Conservation (phyloP, 345 rosid genomes). For the Salix purpurea region DNA sequence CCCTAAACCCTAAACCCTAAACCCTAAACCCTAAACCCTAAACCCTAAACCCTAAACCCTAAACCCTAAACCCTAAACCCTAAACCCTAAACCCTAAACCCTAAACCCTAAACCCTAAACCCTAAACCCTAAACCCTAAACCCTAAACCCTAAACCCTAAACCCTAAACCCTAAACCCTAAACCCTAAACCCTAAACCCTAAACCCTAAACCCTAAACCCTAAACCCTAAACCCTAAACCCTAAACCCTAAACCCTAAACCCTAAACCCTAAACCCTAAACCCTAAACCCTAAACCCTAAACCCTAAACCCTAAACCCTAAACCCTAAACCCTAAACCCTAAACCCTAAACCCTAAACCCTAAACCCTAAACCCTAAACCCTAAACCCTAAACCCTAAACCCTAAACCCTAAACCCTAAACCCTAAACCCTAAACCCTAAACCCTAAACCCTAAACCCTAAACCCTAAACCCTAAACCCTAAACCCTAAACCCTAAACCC, state of each 20-base stretch:
- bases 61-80: slow-evolving; percentile 23
- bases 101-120: slow-evolving; percentile 15
- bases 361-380: slow-evolving; percentile 21
- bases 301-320: slow-evolving; percentile 17
- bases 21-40: slow-evolving; percentile 23
- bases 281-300: slow-evolving; percentile 10
- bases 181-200: slow-evolving; percentile 15
- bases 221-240: slow-evolving; percentile 4
- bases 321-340: slow-evolving; percentile 7
- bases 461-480: slow-evolving; percentile 25
- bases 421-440: slow-evolving; percentile 25
- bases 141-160: slow-evolving; percentile 7
- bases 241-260: not conserved
- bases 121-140: slow-evolving; percentile 12
- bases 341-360: slow-evolving; percentile 14
- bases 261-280: slow-evolving; percentile 5
- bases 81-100: slow-evolving; percentile 19
- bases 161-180: slow-evolving; percentile 3
- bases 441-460: slow-evolving; percentile 30
- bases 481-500: slow-evolving; percentile 22
- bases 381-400: slow-evolving; percentile 18
- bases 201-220: slow-evolving; percentile 12
- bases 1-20: slow-evolving; percentile 19
- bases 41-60: slow-evolving; percentile 11
- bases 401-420: slow-evolving; percentile 22